Percentiles rank a stretch among this genome's conserved stretches.
These are phyloP conservation scores for Cercophora sp. DNA, from an alignment of 495 filamentous ascomycete genomes.

Conservation along the genomic window DNA sequence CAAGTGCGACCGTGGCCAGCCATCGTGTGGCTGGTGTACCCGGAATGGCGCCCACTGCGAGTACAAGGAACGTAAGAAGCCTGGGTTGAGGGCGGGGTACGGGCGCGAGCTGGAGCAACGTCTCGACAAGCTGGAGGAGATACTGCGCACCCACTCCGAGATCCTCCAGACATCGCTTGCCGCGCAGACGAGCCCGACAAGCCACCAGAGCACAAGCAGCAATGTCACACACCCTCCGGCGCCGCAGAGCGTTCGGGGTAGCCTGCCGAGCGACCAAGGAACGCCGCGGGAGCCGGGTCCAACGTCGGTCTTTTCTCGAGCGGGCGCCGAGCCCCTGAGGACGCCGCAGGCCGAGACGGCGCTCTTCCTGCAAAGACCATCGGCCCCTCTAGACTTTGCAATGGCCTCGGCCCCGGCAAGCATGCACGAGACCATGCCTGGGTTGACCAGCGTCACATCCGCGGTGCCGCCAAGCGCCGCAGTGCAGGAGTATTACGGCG, in stretches of 20 bases:
- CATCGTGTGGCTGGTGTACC: conserved; percentile 83
- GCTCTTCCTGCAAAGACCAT: conserved; percentile 59
- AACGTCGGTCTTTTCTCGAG: conserved; percentile 32
- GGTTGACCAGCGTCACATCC: conserved; percentile 28
- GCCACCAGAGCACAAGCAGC: conserved; percentile 39
- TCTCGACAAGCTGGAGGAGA: conserved; percentile 55
- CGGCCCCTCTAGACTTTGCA: conserved; percentile 38
- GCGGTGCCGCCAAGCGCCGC: conserved; percentile 25
- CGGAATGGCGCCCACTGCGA: conserved; percentile 74
- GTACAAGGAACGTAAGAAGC: conserved; percentile 84
- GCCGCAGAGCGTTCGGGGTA: conserved; percentile 44
- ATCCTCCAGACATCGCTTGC: conserved; percentile 38
- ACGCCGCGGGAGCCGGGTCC: conserved; percentile 41
- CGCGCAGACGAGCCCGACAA: conserved; percentile 18
- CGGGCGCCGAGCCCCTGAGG: conserved; percentile 36
- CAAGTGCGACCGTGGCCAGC: conserved; percentile 78
- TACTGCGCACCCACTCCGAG: conserved; percentile 46
- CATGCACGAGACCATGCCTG: conserved; percentile 32
- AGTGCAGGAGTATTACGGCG: conserved; percentile 46
- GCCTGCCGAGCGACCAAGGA: conserved; percentile 44
- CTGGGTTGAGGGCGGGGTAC: conserved; percentile 78
- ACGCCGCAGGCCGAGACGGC: conserved; percentile 58
- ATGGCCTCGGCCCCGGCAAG: conserved; percentile 26
- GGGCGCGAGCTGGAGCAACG: conserved; percentile 83
- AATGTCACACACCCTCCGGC: conserved; percentile 36